A percentile compares a stretch with the other conserved stretches of the same genome.
These are phyloP conservation scores for Tolypocladium endophyticum DNA, from an alignment of 2,329 filamentous ascomycete genomes.

Conservation along the genomic window DNA sequence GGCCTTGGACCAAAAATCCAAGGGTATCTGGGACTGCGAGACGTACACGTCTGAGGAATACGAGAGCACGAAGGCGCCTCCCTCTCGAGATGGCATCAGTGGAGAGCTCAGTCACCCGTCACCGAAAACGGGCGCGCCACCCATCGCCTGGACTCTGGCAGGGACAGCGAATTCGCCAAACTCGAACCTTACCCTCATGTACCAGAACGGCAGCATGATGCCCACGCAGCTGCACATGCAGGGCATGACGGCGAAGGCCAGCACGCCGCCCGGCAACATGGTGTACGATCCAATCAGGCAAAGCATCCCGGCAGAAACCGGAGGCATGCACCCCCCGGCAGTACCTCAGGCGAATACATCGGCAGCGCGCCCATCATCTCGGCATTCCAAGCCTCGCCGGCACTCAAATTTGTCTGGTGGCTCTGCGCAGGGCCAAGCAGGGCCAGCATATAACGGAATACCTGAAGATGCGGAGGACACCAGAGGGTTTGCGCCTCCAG, in stretches of 20 bases:
- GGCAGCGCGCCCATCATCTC: conserved; percentile 33
- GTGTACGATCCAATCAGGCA: conserved; percentile 50
- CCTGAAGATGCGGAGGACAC: conserved; percentile 17
- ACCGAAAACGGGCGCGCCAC: conserved; percentile 31
- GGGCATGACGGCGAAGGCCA: conserved; percentile 20
- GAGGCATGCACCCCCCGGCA: conserved; percentile 35
- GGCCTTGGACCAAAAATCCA: conserved; percentile 76
- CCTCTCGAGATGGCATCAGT: conserved; percentile 24
- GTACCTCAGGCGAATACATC: conserved; percentile 40
- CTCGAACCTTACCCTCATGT: conserved; percentile 73
- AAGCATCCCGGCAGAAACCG: conserved; percentile 35
- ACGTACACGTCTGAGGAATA: conserved; percentile 64
- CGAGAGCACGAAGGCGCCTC: conserved; percentile 52
- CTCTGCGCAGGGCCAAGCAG: conserved; percentile 10
- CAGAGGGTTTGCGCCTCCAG: conserved; percentile 21
- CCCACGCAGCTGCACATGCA: conserved; percentile 1
- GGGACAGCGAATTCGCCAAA: conserved; percentile 79
- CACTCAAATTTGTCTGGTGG: conserved; percentile 11
- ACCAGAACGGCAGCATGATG: conserved; percentile 35
- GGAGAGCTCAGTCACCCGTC: conserved; percentile 35
- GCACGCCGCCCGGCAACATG: conserved; percentile 46
- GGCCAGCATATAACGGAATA: conserved; percentile 18
- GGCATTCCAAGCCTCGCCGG: conserved; percentile 15
- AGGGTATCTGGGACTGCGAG: conserved; percentile 72
- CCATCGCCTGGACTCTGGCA: conserved; percentile 77